phyloP scores from a whole-genome alignment of 257 asterid genomes.

The Solanum arcanum region DNA sequence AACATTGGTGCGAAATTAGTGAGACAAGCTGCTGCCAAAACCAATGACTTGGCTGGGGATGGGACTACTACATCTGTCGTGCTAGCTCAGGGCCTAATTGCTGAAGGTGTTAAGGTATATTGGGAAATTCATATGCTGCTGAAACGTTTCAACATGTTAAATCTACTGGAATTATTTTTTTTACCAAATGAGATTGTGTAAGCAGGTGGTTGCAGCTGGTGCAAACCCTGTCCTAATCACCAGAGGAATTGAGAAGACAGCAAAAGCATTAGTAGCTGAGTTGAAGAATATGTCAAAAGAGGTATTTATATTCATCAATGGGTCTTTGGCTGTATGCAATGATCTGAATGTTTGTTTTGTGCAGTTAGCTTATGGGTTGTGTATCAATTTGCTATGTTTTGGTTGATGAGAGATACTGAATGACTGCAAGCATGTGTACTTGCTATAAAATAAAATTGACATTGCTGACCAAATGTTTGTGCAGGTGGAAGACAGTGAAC shows the following conservation, averaged over 20 bases:
- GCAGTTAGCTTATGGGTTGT: not conserved
- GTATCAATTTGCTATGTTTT: not conserved
- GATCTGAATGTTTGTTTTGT: not conserved
- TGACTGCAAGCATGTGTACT: not conserved
- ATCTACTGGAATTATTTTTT: not conserved
- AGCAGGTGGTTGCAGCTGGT: constrained; percentile 96
- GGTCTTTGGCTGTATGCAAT: not conserved
- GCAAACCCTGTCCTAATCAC: constrained; percentile 92
- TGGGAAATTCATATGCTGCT: not conserved
- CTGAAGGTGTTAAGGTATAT: constrained; percentile 92
- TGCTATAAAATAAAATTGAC: not conserved
- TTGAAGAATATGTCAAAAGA: constrained; percentile 77
- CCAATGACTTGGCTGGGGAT: constrained; percentile 98
- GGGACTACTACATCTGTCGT: constrained; percentile 98
- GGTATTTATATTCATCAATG: constrained; percentile 23
- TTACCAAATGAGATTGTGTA: not conserved
- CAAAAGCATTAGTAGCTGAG: constrained; percentile 92
- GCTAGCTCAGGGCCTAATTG: constrained; percentile 93
- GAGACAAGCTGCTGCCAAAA: constrained; percentile 96
- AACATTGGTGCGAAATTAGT: constrained; percentile 95
- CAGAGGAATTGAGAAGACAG: constrained; percentile 88
- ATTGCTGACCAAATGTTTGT: not conserved
- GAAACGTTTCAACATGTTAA: not conserved
- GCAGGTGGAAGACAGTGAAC: constrained; percentile 92
- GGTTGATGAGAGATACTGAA: not conserved